These are phyloP conservation scores for Schwanniomyces vanrijiae DNA, from an alignment of 805 yeast genomes.

Conservation along the genomic window DNA sequence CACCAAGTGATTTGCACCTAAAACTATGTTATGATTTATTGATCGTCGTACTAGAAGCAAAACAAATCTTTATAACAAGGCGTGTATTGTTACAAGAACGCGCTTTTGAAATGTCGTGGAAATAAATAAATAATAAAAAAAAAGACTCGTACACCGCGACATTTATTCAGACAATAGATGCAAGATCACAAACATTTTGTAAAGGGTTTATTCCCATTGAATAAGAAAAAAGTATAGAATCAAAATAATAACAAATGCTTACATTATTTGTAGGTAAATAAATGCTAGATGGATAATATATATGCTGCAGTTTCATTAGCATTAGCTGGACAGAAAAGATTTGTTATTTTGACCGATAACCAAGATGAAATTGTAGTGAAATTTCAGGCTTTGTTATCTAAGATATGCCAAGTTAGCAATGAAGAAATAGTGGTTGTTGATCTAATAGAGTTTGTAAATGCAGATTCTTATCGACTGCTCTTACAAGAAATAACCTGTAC, in stretches of 20 bases:
- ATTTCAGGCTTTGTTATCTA: slow-evolving; percentile 7
- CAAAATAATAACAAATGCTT: not conserved
- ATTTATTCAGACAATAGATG: not conserved
- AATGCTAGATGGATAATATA: slow-evolving; percentile 17
- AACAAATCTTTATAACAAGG: not conserved
- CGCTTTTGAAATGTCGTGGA: not conserved
- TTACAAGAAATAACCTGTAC: not conserved
- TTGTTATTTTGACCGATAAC: slow-evolving; percentile 16
- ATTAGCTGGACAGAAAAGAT: slow-evolving; percentile 15
- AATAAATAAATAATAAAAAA: not conserved
- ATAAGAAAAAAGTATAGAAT: not conserved
- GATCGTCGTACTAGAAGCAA: too few species aligned
- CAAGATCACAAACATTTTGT: not conserved
- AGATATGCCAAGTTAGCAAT: slow-evolving; percentile 7
- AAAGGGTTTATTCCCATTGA: not conserved
- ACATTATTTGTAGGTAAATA: not conserved
- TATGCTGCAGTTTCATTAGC: slow-evolving; percentile 19
- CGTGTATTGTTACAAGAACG: not conserved
- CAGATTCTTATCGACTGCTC: not conserved
- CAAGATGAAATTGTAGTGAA: slow-evolving; percentile 1
- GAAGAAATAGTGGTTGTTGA: slow-evolving; percentile 11
- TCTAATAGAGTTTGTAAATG: not conserved
- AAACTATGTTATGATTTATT: not conserved
- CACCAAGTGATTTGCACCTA: not conserved
- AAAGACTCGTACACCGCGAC: too few species aligned